phyloP scores from a whole-genome alignment of 768 basidiomycete genomes.

The Tricholomella constricta region DNA sequence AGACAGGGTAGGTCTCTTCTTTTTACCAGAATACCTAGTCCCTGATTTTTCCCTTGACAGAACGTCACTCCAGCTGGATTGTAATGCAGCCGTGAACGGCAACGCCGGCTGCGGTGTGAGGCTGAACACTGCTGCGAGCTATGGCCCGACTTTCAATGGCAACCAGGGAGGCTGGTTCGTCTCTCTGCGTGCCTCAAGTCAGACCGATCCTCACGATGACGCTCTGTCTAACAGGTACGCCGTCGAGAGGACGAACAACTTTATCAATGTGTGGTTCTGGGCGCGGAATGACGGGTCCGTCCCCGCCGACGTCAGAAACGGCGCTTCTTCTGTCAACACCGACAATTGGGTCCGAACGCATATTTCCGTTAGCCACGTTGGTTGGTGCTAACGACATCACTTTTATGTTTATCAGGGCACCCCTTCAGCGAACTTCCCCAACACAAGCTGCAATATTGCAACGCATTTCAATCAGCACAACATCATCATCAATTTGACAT shows the following conservation, averaged over 20 bases:
- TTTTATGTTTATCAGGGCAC: slow-evolving; percentile 40
- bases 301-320: slow-evolving; percentile 49
- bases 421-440: slow-evolving; percentile 61
- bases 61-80: slow-evolving; percentile 37
- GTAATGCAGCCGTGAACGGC: slow-evolving; percentile 39
- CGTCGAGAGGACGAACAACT: slow-evolving; percentile 54
- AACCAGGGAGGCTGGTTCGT: slow-evolving; percentile 62
- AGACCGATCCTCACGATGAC: neutral
- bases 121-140: slow-evolving; percentile 41
- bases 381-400: neutral
- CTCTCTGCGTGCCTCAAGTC: neutral
- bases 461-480: slow-evolving; percentile 56
- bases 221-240: slow-evolving; percentile 49
- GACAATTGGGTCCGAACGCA: slow-evolving; percentile 50
- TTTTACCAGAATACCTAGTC: neutral
- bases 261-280: slow-evolving; percentile 79
- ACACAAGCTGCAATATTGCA: slow-evolving; percentile 57
- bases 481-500: slow-evolving; percentile 63
- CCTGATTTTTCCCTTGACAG: slow-evolving; percentile 12
- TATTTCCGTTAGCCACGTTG: neutral
- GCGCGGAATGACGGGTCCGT: slow-evolving; percentile 47
- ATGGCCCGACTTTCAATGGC: slow-evolving; percentile 58
- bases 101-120: slow-evolving; percentile 51
- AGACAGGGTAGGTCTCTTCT: slow-evolving; percentile 43
- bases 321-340: slow-evolving; percentile 43